Evolutionary conservation across 2,329 filamentous ascomycete genomes (phyloP), one percentile per base, ranked within the genome.

Genomic region (Fusarium transvaalense): DNA sequence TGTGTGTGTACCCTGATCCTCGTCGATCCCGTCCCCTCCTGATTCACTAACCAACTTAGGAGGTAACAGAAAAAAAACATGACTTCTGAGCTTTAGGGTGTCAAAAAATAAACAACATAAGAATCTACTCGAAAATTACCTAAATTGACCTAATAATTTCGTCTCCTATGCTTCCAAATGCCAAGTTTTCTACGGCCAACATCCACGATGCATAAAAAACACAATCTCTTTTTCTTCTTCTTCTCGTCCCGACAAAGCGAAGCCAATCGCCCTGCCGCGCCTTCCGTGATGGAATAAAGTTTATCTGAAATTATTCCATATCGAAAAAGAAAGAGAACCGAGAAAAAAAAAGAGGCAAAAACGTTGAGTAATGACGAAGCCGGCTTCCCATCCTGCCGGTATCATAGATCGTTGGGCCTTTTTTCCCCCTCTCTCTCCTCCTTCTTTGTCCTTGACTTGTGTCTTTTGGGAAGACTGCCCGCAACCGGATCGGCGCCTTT

Each of bases 401-500:
- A 63, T 67, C 61, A 27, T 39, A 55, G 43, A 69, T 69, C 48
- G 48, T 35, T 29, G 19, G 21, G 10, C 25, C 37, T 43, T 29
- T 27, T 31, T 23, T 31, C 29, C 42, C 2, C 25, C 17, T 23
- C 37, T 19, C 14, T 55, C 15, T 15, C 25, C 17, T 23, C 37
- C 17, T 14, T 55, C 15, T 15, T 32, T 38, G 38, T 35, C 32
- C 43, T 59, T 25, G 32, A 31, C 53, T 64, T 51, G 23, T 38
- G 47, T 39, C 60, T 41, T 64, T 52, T 66, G 37, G 64, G 43
- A 5, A 37, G 3, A 35, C 23, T 55, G 59, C 59, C 64, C 46
- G n/a, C 38, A 46, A 45, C 41, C 52, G 61, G 43, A 68, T 69
- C 56, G 43, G 50, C 52, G 65, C 61, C 66, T 65, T 35, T 35